Evolutionary conservation across 805 yeast species (phyloP).

Genomic region (Starmerella vitae): DNA sequence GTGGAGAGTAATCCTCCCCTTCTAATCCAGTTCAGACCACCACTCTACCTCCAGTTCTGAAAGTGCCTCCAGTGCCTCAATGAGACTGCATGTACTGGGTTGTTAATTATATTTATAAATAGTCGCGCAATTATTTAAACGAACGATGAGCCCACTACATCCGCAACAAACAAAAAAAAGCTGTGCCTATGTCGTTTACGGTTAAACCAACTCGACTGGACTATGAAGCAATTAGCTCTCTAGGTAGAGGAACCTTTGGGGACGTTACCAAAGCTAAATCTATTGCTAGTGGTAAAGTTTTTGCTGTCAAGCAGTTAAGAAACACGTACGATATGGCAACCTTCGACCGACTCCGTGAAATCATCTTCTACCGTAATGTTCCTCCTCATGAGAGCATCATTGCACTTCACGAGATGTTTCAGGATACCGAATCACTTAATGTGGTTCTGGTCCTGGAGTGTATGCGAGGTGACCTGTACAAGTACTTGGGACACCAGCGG

Average conservation of each 20-base stretch:
- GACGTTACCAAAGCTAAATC: slow-evolving; percentile 20
- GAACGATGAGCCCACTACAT: no score
- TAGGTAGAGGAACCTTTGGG: slow-evolving; percentile 25
- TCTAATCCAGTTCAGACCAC: no score
- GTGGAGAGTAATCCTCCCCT: no score
- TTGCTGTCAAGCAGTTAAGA: slow-evolving; percentile 76
- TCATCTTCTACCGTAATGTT: slow-evolving; percentile 32
- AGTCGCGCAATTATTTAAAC: no score
- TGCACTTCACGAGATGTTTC: slow-evolving; percentile 63
- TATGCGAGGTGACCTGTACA: slow-evolving; percentile 69
- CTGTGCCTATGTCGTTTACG: no score
- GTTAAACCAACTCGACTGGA: background rate
- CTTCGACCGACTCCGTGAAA: slow-evolving; percentile 30
- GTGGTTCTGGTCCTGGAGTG: slow-evolving; percentile 81
- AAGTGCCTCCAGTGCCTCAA: no score
- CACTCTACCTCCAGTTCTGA: no score
- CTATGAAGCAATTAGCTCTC: background rate
- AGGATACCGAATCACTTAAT: slow-evolving; percentile 46
- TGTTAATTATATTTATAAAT: no score
- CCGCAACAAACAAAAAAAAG: no score
- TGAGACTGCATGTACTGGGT: no score
- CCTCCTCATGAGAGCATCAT: slow-evolving; percentile 62
- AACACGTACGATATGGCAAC: slow-evolving; percentile 44
- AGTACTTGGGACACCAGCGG: slow-evolving; percentile 35
- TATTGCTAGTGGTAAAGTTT: slow-evolving; percentile 26